Conservation (phyloP, 179 eudicot genomes). For the Sideroxylon spinosum region DNA sequence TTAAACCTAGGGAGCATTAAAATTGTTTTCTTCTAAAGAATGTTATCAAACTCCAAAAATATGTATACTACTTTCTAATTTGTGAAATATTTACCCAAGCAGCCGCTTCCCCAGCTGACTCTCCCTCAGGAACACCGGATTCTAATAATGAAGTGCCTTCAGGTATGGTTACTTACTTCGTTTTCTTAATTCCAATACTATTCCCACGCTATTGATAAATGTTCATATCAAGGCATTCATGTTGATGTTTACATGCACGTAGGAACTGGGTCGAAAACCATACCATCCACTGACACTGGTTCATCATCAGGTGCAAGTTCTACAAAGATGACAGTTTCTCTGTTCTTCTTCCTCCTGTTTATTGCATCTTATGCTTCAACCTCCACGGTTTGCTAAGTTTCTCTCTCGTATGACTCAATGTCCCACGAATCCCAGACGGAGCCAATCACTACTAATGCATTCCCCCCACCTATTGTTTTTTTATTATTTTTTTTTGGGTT, state of each 20-base stretch:
- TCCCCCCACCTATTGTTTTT: background rate
- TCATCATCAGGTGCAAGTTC: conserved; percentile 36
- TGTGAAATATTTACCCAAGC: conserved; percentile 14
- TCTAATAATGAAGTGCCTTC: conserved; percentile 22
- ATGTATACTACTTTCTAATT: background rate
- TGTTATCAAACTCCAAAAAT: background rate
- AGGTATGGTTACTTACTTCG: conserved; percentile 15
- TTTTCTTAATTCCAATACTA: too few relatives aligned
- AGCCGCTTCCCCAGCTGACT: conserved; percentile 33
- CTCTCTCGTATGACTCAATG: background rate
- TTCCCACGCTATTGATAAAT: background rate
- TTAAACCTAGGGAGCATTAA: too few relatives aligned
- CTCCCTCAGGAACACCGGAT: conserved; percentile 29
- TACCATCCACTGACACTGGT: conserved; percentile 32
- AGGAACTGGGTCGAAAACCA: conserved; percentile 30
- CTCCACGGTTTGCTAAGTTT: conserved; percentile 9
- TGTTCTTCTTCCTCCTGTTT: conserved; percentile 28
- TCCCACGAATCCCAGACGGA: background rate
- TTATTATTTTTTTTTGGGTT: background rate
- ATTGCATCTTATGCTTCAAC: conserved; percentile 26
- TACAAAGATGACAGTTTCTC: conserved; percentile 21
- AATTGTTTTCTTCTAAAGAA: background rate
- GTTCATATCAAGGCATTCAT: background rate
- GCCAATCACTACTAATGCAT: background rate
- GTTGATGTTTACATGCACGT: background rate